phyloP scores from a whole-genome alignment of 1,139 yeast species.

The Kodamaea suecica region DNA sequence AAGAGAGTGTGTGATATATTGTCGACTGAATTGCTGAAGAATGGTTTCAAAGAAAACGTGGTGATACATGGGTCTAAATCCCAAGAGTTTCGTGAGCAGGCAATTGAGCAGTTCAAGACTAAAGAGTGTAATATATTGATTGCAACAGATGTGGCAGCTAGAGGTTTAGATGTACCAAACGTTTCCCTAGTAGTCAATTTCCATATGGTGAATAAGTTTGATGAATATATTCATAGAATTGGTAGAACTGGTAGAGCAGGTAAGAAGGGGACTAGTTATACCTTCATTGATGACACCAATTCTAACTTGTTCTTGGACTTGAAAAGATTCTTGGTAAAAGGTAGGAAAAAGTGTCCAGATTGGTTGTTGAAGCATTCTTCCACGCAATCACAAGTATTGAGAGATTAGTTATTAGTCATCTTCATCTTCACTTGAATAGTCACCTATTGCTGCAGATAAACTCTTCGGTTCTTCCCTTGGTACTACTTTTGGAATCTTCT shows the following conservation, averaged over 20 bases:
- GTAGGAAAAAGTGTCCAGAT: slow-evolving; percentile 48
- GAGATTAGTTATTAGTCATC: no score
- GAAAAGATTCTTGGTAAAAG: slow-evolving; percentile 47
- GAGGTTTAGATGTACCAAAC: slow-evolving; percentile 85
- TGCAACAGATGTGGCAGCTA: slow-evolving; percentile 92
- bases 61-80: slow-evolving; percentile 83
- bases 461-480: slow-evolving; percentile 3
- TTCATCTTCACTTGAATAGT: slow-evolving; percentile 18
- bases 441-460: slow-evolving; percentile 11
- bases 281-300: slow-evolving; percentile 66
- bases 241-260: slow-evolving; percentile 99
- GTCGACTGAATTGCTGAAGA: slow-evolving; percentile 44
- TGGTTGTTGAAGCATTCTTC: slow-evolving; percentile 40
- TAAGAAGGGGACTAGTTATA: slow-evolving; percentile 65
- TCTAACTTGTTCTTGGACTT: slow-evolving; percentile 50
- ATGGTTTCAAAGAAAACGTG: slow-evolving; percentile 48
- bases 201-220: slow-evolving; percentile 71
- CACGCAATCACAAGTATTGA: slow-evolving; percentile 12
- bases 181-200: slow-evolving; percentile 82
- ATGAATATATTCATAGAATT: slow-evolving; percentile 85
- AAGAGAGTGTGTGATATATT: slow-evolving; percentile 70
- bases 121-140: slow-evolving; percentile 66
- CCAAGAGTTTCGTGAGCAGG: slow-evolving; percentile 84
- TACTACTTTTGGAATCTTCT: background rate
- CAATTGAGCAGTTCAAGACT: slow-evolving; percentile 59